Percentiles rank a stretch among this genome's conserved stretches.
Conservation (phyloP, 106 monocot genomes). For the Hemerocallis citrina region DNA sequence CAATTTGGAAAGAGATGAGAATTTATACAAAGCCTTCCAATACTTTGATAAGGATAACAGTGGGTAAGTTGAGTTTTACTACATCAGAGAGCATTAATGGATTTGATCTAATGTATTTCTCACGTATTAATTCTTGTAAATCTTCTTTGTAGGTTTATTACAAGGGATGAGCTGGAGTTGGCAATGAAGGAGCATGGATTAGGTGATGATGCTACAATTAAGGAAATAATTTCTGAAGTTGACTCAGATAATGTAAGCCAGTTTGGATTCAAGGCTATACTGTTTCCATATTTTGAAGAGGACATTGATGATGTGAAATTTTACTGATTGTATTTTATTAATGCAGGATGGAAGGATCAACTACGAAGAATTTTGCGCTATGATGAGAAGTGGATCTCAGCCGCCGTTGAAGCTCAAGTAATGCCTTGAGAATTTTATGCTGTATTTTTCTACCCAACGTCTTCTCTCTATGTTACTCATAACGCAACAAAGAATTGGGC, state of each 20-base stretch:
- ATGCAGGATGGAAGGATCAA: constrained; percentile 46
- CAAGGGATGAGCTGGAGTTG: constrained; percentile 38
- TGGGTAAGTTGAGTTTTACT: constrained; percentile 22
- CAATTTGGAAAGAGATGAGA: constrained; percentile 45
- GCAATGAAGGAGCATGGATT: constrained; percentile 43
- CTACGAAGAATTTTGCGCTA: constrained; percentile 44
- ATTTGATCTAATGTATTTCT: background rate
- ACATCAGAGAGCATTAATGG: no score
- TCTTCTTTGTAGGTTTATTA: constrained; percentile 25
- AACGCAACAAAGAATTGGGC: no score
- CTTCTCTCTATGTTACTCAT: no score
- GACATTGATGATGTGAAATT: background rate
- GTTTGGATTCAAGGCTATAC: no score
- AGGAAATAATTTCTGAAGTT: constrained; percentile 53
- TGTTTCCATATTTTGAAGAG: no score
- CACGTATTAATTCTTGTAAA: background rate
- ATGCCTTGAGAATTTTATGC: background rate
- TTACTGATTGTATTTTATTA: background rate
- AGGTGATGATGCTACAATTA: constrained; percentile 34
- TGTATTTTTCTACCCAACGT: background rate
- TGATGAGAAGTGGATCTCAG: constrained; percentile 42
- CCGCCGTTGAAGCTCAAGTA: constrained; percentile 28
- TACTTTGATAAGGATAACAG: constrained; percentile 60
- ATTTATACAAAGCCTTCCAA: constrained; percentile 42
- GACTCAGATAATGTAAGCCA: constrained; percentile 45